Evolutionary conservation across 2,329 filamentous ascomycete species (phyloP), one percentile per base, ranked within the genome.

Genomic region (Fusarium fujikuroi): DNA sequence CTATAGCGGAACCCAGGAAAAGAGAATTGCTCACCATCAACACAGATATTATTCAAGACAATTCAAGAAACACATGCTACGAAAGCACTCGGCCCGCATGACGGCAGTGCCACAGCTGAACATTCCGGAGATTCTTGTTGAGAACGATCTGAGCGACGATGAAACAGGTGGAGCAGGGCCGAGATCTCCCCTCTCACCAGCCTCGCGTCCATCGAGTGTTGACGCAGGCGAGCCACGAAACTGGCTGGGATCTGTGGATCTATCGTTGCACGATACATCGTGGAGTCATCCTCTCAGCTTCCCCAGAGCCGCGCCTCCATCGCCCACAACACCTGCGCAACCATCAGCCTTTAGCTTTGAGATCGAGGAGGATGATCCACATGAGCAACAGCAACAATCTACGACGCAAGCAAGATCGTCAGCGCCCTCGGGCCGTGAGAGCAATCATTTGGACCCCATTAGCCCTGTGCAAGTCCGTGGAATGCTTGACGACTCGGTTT

Each of bases 111-210:
- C 95, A 7, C 90, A 93, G 75, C 91, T 97, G 73, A 92, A 91
- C 25, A 92, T 97, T 32, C 95, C 95, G 1, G 94, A 97, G 79
- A 97, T 98, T 70, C 91, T 93, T 70, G 93, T 98, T 28, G 94
- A 98, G 73, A 92, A 95, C 64, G 92, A 94, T 72, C 89, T 90
- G 47, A 87, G 87, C 61, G 81, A 83, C 74, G 63, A 80, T 76
- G 65, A 81, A 43, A 50, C 36, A 23, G 54, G 53, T 28, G 69
- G 73, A 53, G 73, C 69, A 59, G 75, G 63, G 30, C 73, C 72
- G 42, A 74, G 49, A 53, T 78, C 76, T 32, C 72, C 76, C 18
- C 59, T 69, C 30, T 76, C 74, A n/a, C 64, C 62, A 40, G 54
- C 56, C 28, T 70, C 76, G 32, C 62, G 73, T 37, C 75, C 70